Percentiles rank a stretch among this genome's conserved stretches.
Conservation (phyloP, 2,329 filamentous ascomycete species). For the Microascus cirrosus region DNA sequence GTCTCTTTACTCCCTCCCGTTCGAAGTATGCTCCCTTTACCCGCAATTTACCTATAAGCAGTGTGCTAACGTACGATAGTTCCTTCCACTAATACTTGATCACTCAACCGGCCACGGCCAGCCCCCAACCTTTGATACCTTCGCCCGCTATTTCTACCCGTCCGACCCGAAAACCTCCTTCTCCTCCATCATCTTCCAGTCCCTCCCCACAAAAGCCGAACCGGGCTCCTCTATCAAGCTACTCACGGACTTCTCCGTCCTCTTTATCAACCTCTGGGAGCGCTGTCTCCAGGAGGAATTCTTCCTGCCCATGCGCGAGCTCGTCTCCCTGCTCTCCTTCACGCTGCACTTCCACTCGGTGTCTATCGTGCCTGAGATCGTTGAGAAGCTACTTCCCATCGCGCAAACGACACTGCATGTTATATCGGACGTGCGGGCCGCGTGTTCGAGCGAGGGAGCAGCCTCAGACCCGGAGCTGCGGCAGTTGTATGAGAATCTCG, state of each 20-base stretch:
- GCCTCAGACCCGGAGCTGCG: conserved; percentile 24
- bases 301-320: conserved; percentile 51
- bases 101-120: conserved; percentile 44
- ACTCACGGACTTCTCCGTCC: conserved; percentile 51
- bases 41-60: not conserved
- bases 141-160: conserved; percentile 53
- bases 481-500: conserved; percentile 38
- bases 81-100: conserved; percentile 52
- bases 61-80: conserved; percentile 23
- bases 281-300: conserved; percentile 53
- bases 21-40: conserved; percentile 27
- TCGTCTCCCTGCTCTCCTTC: conserved; percentile 54
- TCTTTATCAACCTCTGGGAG: conserved; percentile 57
- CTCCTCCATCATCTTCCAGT: conserved; percentile 56
- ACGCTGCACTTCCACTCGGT: conserved; percentile 51
- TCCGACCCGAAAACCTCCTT: conserved; percentile 51
- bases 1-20: conserved; percentile 15
- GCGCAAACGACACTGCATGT: conserved; percentile 48
- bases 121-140: conserved; percentile 54
- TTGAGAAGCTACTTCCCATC: conserved; percentile 42
- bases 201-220: conserved; percentile 46
- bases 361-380: conserved; percentile 46
- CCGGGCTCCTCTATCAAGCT: conserved; percentile 39
- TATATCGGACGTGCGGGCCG: conserved; percentile 45
- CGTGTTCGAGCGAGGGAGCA: conserved; percentile 32